Evolutionary conservation across 1,284 basidiomycete genomes (phyloP).

Genomic region (Mycena sp.): DNA sequence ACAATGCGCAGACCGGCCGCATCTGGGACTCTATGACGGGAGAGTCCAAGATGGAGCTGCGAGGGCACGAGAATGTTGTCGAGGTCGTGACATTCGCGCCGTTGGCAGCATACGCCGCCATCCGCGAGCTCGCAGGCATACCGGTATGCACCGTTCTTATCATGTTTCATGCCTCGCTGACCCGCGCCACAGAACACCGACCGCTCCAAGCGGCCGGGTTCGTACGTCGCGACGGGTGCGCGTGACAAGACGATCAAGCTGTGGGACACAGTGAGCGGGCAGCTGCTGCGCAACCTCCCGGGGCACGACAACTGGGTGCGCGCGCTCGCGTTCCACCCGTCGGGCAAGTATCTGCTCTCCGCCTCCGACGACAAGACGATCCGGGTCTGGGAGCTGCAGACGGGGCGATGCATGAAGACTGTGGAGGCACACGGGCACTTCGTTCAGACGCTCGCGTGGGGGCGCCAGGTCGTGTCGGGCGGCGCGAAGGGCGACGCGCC

Average conservation of each 20-base stretch:
- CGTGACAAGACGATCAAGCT: constrained; percentile 90
- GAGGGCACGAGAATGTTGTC: constrained; percentile 90
- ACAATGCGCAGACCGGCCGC: constrained; percentile 76
- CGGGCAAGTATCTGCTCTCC: constrained; percentile 87
- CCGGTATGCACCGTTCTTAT: constrained; percentile 53
- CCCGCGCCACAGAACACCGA: constrained; percentile 49
- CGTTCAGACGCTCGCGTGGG: constrained; percentile 86
- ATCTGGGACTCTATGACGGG: constrained; percentile 84
- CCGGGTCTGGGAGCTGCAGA: constrained; percentile 87
- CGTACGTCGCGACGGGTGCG: constrained; percentile 83
- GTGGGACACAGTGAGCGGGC: constrained; percentile 86
- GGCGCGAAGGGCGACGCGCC: constrained; percentile 29
- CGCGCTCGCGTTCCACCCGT: constrained; percentile 85
- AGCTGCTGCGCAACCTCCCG: constrained; percentile 55
- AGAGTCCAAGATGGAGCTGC: constrained; percentile 83
- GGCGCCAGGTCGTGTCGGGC: constrained; percentile 59
- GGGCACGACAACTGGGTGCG: constrained; percentile 91
- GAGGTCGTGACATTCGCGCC: constrained; percentile 89
- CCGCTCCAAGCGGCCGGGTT: constrained; percentile 54
- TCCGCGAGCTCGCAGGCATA: constrained; percentile 82
- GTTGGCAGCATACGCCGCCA: constrained; percentile 73
- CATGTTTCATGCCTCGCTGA: constrained; percentile 27
- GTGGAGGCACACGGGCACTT: constrained; percentile 91
- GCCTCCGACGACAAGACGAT: constrained; percentile 93
- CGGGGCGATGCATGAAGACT: constrained; percentile 83